These are phyloP conservation scores for Xerocomellus intermedius DNA, from an alignment of 768 basidiomycete genomes.

Conservation along the genomic window DNA sequence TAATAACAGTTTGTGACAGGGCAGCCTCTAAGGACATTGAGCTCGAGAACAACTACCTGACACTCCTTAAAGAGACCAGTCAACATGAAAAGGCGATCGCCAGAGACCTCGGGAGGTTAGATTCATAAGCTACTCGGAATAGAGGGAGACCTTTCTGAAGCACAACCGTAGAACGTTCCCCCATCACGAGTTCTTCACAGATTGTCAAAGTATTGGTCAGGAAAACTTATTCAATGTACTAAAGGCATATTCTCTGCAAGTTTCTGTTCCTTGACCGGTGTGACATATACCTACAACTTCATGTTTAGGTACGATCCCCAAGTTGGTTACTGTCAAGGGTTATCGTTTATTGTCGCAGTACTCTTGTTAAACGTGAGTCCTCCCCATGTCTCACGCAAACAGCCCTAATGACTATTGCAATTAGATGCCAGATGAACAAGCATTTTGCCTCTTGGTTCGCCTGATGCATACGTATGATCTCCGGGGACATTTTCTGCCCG, in stretches of 20 bases:
- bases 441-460: constrained; percentile 91
- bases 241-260: constrained; percentile 93
- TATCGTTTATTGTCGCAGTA: constrained; percentile 95
- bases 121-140: background rate
- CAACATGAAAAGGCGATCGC: constrained; percentile 92
- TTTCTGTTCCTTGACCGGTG: constrained; percentile 4
- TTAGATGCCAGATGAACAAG: constrained; percentile 99
- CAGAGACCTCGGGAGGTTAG: constrained; percentile 83
- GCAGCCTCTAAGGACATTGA: constrained; percentile 90
- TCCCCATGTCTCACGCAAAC: background rate
- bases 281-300: constrained; percentile 4
- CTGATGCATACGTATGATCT: constrained; percentile 97
- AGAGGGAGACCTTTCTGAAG: constrained; percentile 10
- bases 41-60: constrained; percentile 80
- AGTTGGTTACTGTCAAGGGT: constrained; percentile 97
- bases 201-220: constrained; percentile 93
- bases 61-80: constrained; percentile 78
- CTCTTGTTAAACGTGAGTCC: constrained; percentile 79
- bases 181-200: constrained; percentile 93
- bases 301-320: constrained; percentile 74
- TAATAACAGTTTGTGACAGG: constrained; percentile 43
- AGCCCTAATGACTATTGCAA: background rate
- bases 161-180: constrained; percentile 77
- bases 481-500: constrained; percentile 95
- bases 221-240: constrained; percentile 97